Evolutionary conservation across 169 alveolate genomes (phyloP), one percentile per base, ranked within the genome.

Genomic region (Cryptosporidium baileyi): DNA sequence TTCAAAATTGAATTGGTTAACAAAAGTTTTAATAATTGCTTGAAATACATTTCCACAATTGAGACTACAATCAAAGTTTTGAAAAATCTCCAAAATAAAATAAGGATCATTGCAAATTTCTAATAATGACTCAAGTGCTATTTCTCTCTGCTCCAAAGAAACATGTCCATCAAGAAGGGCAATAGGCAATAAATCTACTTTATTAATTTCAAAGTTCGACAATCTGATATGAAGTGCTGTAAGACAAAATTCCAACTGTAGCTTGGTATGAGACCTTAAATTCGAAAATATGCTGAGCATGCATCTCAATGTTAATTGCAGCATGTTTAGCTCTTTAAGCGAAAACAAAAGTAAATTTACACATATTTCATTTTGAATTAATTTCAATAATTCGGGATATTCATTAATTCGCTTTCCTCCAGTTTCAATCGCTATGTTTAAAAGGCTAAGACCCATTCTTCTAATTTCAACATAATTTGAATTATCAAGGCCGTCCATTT

Each of bases 391-490:
- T 11, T 54, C 38, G 7, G 65, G 65, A 45, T n/a, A 74, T 7
- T 11, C 8, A 15, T 22, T 28, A 1, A 74, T 36, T 32, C 8
- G 34, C 38, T 38, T 59, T 7, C 85, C 85, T 22, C 85, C 85
- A 40, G 74, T 74, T 59, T 74, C 85, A 54, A 74, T 51, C 8
- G 85, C 85, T 13, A 38, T 38, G 54, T 74, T 74, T 43, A 74
- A 19, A 11, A 74, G 60, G 11, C 24, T 47, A 52, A 74, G 59
- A 8, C 85, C 85, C 85, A 74, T 74, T 36, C 41, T 57, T 36
- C 85, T 52, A 13, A 74, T n/a, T 24, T 74, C 85, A 41, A 51
- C 40, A n/a, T 22, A 7, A 5, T 51, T 52, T 1, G 43, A 22
- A 38, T 43, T 54, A 41, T 74, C 85, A 2, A 24, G 4, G n/a